Evolutionary conservation across 768 basidiomycete species (phyloP).

Genomic region (Hemileccinum impolitum): DNA sequence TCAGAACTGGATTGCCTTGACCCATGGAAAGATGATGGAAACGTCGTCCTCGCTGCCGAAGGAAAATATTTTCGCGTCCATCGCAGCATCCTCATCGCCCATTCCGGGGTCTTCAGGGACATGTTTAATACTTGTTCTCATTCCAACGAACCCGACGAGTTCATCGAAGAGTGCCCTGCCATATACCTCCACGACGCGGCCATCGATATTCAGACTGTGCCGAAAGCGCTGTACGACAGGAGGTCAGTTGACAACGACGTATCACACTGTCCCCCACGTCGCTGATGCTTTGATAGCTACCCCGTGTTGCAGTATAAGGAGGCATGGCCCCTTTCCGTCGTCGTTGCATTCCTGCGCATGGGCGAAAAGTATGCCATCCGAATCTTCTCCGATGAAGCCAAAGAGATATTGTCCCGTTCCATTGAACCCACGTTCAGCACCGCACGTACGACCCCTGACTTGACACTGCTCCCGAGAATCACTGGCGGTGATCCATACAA

Average conservation of each 20-base stretch:
- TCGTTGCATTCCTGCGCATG: constrained; percentile 10
- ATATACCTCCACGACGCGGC: constrained; percentile 13
- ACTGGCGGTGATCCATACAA: constrained; percentile 7
- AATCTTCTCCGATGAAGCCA: constrained; percentile 6
- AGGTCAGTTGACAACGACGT: background rate
- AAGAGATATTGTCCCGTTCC: background rate
- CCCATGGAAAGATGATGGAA: constrained; percentile 26
- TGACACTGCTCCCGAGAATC: constrained; percentile 1
- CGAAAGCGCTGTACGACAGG: constrained; percentile 20
- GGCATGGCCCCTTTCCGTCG: background rate
- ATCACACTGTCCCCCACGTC: background rate
- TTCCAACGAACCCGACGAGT: background rate
- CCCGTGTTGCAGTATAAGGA: background rate
- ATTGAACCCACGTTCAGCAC: background rate
- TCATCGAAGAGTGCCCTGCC: constrained; percentile 21
- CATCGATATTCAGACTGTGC: constrained; percentile 13
- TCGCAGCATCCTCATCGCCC: constrained; percentile 20
- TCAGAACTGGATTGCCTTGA: background rate
- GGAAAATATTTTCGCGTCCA: constrained; percentile 32
- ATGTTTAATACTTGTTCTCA: constrained; percentile 22
- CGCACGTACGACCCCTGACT: background rate
- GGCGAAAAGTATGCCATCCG: constrained; percentile 20
- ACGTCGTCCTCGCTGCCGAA: constrained; percentile 25
- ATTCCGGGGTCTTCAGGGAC: constrained; percentile 32
- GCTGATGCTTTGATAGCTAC: background rate